Conservation (phyloP, 768 basidiomycete species). For the Albatrellus ellisii region DNA sequence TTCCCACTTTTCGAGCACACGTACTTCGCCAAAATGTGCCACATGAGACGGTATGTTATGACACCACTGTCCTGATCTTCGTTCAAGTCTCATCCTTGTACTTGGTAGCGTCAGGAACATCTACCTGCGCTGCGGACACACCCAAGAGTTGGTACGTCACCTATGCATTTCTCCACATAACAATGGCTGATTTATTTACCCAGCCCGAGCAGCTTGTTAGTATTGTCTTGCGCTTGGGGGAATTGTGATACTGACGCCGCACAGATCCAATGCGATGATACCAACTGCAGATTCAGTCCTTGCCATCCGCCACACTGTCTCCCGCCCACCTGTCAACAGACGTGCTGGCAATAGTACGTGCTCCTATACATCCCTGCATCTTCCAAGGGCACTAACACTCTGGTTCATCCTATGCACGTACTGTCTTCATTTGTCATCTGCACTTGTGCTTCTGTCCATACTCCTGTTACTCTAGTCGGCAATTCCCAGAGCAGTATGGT, state of each 20-base stretch:
- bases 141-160: background rate
- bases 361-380: background rate
- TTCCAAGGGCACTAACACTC: background rate
- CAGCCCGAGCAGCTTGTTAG: slow-evolving; percentile 1
- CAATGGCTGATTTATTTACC: background rate
- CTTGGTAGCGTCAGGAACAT: slow-evolving; percentile 2
- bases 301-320: background rate
- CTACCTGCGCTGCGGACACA: slow-evolving; percentile 1
- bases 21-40: background rate
- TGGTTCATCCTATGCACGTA: background rate
- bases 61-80: background rate
- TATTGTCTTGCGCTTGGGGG: background rate
- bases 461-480: background rate
- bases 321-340: background rate
- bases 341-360: slow-evolving; percentile 5
- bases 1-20: background rate
- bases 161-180: background rate
- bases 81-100: background rate
- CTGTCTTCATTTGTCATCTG: background rate
- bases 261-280: background rate
- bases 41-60: background rate
- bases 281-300: slow-evolving; percentile 1
- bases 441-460: background rate
- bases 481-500: slow-evolving; percentile 4
- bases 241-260: background rate